phyloP scores from a whole-genome alignment of 805 yeast genomes.

The Candida qinlingensis region DNA sequence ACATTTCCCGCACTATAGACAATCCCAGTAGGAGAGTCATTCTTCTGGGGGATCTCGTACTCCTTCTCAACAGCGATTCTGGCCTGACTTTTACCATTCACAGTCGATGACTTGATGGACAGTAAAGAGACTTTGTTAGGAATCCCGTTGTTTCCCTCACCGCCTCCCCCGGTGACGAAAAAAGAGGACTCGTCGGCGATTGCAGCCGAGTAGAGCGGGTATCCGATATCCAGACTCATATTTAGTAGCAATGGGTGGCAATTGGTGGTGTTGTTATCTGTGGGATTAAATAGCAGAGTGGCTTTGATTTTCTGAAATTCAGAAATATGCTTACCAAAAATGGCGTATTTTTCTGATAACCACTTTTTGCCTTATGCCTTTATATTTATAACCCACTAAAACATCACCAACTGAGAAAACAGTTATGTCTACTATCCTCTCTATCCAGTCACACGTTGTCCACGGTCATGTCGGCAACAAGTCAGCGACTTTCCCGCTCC shows the following conservation, averaged over 20 bases:
- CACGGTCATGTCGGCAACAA: constrained; percentile 95
- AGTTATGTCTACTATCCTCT: constrained; percentile 30
- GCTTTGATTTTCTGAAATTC: background rate
- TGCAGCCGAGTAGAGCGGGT: constrained; percentile 77
- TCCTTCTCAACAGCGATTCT: constrained; percentile 60
- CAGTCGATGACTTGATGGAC: constrained; percentile 44
- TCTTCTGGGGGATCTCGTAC: constrained; percentile 51
- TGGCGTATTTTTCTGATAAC: background rate
- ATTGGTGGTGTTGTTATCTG: background rate
- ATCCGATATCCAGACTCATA: constrained; percentile 21
- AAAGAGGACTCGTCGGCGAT: constrained; percentile 58
- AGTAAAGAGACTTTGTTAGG: constrained; percentile 76
- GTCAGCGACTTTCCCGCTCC: constrained; percentile 88
- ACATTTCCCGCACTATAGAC: constrained; percentile 48
- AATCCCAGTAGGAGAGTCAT: constrained; percentile 85
- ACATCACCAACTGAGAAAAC: background rate
- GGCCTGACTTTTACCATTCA: constrained; percentile 14
- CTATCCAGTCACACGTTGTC: constrained; percentile 85
- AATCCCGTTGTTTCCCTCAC: constrained; percentile 86
- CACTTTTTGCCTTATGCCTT: background rate
- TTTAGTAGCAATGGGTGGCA: background rate
- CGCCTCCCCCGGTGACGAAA: constrained; percentile 90
- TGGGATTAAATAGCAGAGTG: background rate
- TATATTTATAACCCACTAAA: background rate
- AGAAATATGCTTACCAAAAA: background rate